Percentiles rank a stretch among this genome's conserved stretches.
phyloP scores from a whole-genome alignment of 2,329 filamentous ascomycete genomes.

The Atkinsonella hypoxylon region DNA sequence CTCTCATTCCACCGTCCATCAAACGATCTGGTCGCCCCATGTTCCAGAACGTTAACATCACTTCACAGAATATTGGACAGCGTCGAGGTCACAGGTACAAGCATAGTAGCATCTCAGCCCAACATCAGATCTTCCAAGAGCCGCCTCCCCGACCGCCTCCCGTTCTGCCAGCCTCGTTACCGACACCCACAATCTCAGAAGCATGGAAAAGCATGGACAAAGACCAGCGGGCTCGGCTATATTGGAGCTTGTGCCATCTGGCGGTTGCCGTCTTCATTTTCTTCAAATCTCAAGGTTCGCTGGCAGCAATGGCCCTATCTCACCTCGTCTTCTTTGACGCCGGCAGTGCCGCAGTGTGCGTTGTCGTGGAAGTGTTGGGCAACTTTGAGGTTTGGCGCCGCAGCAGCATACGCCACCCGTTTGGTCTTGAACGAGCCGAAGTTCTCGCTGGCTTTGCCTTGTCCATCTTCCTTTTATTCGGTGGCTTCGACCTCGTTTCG shows the following conservation, averaged over 20 bases:
- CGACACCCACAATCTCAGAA: conserved; percentile 80
- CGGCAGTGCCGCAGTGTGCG: conserved; percentile 80
- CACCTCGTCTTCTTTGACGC: conserved; percentile 94
- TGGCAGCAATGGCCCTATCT: conserved; percentile 84
- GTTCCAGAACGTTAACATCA: not conserved
- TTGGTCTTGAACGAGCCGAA: conserved; percentile 83
- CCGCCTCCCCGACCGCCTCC: conserved; percentile 76
- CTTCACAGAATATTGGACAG: conserved; percentile 66
- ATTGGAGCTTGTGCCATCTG: conserved; percentile 85
- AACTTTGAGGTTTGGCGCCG: conserved; percentile 98
- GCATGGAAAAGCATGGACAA: conserved; percentile 81
- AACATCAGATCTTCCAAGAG: conserved; percentile 92
- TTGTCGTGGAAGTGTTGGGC: conserved; percentile 80
- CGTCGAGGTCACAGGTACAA: conserved; percentile 95
- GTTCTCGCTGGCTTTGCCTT: conserved; percentile 92
- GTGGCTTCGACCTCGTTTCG: conserved; percentile 88
- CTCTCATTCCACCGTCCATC: not conserved
- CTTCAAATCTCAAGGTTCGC: conserved; percentile 71
- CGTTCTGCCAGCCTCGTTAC: conserved; percentile 80
- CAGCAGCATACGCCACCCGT: conserved; percentile 84
- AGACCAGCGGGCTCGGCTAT: conserved; percentile 71
- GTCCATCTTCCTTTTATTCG: conserved; percentile 93
- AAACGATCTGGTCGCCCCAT: not conserved
- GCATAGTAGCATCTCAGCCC: conserved; percentile 78
- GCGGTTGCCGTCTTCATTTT: conserved; percentile 74